Conservation (phyloP, 1,139 yeast genomes). For the Saccharomyces hybrid region DNA sequence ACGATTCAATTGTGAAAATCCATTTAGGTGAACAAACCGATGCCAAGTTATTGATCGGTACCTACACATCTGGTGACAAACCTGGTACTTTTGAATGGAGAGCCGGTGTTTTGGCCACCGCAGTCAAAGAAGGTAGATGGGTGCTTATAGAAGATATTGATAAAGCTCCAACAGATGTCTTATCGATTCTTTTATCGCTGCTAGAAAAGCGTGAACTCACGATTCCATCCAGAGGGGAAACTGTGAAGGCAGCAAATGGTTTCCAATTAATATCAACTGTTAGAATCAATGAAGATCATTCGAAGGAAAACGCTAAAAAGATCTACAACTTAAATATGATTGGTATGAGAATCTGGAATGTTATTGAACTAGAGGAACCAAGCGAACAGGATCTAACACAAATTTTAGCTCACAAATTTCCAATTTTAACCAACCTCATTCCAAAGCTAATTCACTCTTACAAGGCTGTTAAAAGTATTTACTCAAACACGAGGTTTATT, state of each 20-base stretch:
- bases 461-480: conserved; percentile 47
- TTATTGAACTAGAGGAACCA: conserved; percentile 50
- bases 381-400: conserved; percentile 47
- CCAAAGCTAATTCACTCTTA: conserved; percentile 58
- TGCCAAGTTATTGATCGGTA: conserved; percentile 82
- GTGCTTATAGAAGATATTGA: conserved; percentile 95
- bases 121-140: conserved; percentile 92
- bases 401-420: conserved; percentile 54
- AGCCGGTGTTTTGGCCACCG: conserved; percentile 86
- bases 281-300: conserved; percentile 37
- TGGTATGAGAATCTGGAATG: conserved; percentile 75
- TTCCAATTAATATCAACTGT: conserved; percentile 84
- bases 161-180: conserved; percentile 93
- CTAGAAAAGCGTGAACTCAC: conserved; percentile 76
- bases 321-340: conserved; percentile 56
- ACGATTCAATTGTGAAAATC: conserved; percentile 67
- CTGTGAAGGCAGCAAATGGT: conserved; percentile 72
- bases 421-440: conserved; percentile 47
- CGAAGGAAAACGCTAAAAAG: conserved; percentile 12
- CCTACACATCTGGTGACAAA: conserved; percentile 83
- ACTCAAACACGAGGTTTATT: conserved; percentile 49
- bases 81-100: conserved; percentile 98
- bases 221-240: conserved; percentile 89
- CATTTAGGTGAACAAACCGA: conserved; percentile 98
- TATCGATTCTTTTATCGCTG: conserved; percentile 78